Evolutionary conservation across 2,329 filamentous ascomycete species (phyloP).

Genomic region (Fusarium sp.): DNA sequence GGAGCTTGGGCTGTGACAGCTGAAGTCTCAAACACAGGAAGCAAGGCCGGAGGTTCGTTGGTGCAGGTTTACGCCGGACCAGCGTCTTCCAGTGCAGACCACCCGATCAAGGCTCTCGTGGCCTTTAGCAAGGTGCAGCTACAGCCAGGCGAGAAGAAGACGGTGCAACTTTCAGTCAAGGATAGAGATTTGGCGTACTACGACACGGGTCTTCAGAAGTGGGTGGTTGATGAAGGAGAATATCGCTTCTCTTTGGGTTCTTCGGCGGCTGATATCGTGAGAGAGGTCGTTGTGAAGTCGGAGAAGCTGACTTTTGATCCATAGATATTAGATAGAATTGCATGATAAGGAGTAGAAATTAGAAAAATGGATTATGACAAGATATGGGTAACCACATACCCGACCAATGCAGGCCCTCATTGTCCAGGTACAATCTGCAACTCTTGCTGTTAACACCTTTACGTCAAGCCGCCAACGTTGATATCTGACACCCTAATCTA

Average conservation of each 20-base stretch:
- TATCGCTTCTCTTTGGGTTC: constrained; percentile 44
- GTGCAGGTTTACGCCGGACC: constrained; percentile 63
- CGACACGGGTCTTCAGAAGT: constrained; percentile 37
- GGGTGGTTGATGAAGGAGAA: constrained; percentile 44
- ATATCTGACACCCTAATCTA: neutral
- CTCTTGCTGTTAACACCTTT: neutral
- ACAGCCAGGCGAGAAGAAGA: constrained; percentile 31
- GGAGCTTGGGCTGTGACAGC: constrained; percentile 67
- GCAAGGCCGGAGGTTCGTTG: constrained; percentile 59
- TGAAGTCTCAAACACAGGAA: constrained; percentile 69
- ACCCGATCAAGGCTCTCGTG: constrained; percentile 47
- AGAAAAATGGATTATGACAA: neutral
- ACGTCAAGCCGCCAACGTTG: neutral
- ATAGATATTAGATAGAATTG: neutral
- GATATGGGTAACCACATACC: neutral
- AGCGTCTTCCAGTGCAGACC: constrained; percentile 14
- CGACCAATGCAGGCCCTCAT: neutral
- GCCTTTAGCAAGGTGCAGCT: constrained; percentile 47
- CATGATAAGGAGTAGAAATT: neutral
- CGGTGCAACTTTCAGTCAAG: constrained; percentile 22
- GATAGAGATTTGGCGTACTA: constrained; percentile 46
- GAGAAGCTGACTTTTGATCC: constrained; percentile 2
- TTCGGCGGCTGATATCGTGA: constrained; percentile 40
- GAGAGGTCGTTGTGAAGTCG: neutral
- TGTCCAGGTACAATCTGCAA: neutral